Conservation (phyloP, 805 yeast genomes). For the Candida ponderosae region DNA sequence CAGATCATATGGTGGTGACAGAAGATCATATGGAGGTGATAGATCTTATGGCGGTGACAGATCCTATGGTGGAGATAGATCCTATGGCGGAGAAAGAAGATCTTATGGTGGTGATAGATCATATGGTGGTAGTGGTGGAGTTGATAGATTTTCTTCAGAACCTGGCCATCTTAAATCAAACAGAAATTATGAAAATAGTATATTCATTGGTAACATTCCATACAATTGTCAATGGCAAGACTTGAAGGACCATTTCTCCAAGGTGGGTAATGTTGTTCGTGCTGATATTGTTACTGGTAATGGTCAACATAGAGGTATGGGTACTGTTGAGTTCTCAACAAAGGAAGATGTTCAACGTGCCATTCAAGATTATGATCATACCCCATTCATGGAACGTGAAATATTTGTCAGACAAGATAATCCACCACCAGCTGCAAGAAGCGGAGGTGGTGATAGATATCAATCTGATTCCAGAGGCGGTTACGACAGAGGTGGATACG, state of each 20-base stretch:
- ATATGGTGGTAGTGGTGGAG: conserved; percentile 18
- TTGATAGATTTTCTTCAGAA: conserved; percentile 7
- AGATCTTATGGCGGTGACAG: conserved; percentile 16
- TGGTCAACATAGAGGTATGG: conserved; percentile 85
- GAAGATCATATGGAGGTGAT: conserved; percentile 17
- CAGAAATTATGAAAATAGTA: conserved; percentile 60
- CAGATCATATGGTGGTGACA: too few relatives aligned
- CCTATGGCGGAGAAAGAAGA: too few relatives aligned
- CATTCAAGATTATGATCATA: conserved; percentile 59
- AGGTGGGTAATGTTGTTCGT: conserved; percentile 57
- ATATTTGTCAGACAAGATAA: conserved; percentile 88
- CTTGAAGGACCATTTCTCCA: conserved; percentile 50
- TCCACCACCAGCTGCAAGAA: conserved; percentile 59
- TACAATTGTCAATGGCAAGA: conserved; percentile 54
- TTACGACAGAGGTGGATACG: conserved; percentile 14
- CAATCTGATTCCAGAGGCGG: conserved; percentile 20
- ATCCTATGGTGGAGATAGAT: too few relatives aligned
- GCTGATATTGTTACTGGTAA: conserved; percentile 77
- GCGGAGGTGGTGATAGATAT: conserved; percentile 13
- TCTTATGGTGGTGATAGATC: conserved; percentile 14
- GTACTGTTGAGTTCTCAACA: conserved; percentile 75
- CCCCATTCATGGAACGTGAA: conserved; percentile 61
- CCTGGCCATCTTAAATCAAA: conserved; percentile 29
- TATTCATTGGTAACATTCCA: conserved; percentile 70
- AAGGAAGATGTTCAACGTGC: conserved; percentile 65